Evolutionary conservation across 306 rosid species (phyloP), one percentile per base, ranked within the genome.

Genomic region (Gastrolobium bilobum): DNA sequence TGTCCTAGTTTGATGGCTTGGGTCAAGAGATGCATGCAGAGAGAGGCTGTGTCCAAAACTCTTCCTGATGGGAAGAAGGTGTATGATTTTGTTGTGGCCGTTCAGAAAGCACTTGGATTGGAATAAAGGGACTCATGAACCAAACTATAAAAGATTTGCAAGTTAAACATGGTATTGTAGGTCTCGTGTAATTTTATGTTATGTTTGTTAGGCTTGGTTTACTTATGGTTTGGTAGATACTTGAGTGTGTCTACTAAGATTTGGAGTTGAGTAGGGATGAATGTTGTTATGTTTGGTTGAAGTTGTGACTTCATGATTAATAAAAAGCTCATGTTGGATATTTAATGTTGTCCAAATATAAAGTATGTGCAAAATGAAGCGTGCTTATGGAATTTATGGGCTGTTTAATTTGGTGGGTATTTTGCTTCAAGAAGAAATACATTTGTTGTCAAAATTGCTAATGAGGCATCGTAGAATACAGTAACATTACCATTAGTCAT

Each of bases 1-100:
- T 84, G 89, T 35, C 94, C 91, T 61, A 83, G 83, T 73, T 56
- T 88, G 1, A 4, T 87, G 10, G 73, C 56, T 30, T 88, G 95
- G 92, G 86, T 42, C 6, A 86, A 54, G 50, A 88, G 88, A 48
- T 84, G 94, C 77, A 15, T 80, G 58, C 59, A 82, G 10, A 80
- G 54, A 38, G 81, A 88, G 52, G 34, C 79, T 35, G 85, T 88
- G 56, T 59, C 84, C 50, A 88, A 80, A 6, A 60, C 89, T 26
- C 89, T 86, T 43, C 81, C 89, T 33, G 68, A 84, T 83, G 72
- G 82, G 64, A 81, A 77, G 5, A 80, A 86, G 42, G 48, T 86
- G 2, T 82, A 90, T 68, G 91, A 54, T 4, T 4, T 7, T 63
- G 7, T 71, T 9, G 4, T 53, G 52, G 79, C 7, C 10, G 0